Percentiles rank a stretch among this genome's conserved stretches.
Conservation (phyloP, 805 yeast genomes). For the Wickerhamiella lipophila region DNA sequence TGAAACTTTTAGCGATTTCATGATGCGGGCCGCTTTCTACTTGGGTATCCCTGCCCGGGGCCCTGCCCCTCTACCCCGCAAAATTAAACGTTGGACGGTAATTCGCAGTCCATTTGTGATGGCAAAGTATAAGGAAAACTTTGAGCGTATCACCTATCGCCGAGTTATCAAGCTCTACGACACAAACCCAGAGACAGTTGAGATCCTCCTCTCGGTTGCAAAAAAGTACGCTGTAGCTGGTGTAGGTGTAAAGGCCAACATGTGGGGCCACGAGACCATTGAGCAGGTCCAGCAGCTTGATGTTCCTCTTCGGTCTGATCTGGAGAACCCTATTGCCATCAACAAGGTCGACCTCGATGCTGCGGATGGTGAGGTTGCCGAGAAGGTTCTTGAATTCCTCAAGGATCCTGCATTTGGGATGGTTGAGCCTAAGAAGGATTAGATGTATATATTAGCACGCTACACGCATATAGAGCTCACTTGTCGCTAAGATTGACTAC, state of each 20-base stretch:
- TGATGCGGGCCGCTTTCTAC: constrained; percentile 79
- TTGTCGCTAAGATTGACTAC: too few species aligned
- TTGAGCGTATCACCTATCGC: constrained; percentile 73
- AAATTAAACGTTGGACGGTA: constrained; percentile 84
- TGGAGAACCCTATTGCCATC: constrained; percentile 21
- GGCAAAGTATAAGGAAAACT: constrained; percentile 89
- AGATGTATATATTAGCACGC: too few species aligned
- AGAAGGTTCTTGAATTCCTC: constrained; percentile 58
- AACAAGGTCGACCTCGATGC: constrained; percentile 23
- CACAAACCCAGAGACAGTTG: constrained; percentile 71
- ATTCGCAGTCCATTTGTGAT: constrained; percentile 87
- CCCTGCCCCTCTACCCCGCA: constrained; percentile 53
- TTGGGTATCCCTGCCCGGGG: constrained; percentile 78
- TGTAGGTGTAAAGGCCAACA: constrained; percentile 67
- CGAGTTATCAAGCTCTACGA: constrained; percentile 68
- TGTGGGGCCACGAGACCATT: constrained; percentile 43
- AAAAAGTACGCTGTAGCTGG: constrained; percentile 67
- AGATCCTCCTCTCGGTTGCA: constrained; percentile 65
- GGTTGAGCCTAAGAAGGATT: background rate
- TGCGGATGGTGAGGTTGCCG: constrained; percentile 39
- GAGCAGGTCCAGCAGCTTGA: constrained; percentile 28
- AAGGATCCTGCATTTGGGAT: constrained; percentile 56
- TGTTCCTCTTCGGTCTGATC: constrained; percentile 17
- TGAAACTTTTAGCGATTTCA: constrained; percentile 71
- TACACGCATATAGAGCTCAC: too few species aligned